These are phyloP conservation scores for Entelexis sorbosivorans DNA, from an alignment of 1,139 yeast genomes.

Conservation along the genomic window DNA sequence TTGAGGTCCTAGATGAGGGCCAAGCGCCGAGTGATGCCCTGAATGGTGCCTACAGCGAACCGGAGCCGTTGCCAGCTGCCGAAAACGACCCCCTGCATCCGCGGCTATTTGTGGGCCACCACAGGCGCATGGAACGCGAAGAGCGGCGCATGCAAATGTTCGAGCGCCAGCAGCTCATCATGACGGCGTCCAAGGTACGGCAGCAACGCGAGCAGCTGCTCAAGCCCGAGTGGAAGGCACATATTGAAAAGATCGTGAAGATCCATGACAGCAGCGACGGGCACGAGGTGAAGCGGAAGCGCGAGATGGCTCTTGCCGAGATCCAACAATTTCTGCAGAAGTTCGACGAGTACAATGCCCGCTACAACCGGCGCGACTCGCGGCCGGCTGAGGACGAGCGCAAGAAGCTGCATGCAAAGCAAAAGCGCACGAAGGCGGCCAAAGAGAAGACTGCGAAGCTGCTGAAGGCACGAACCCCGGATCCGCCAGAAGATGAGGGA, in stretches of 20 bases:
- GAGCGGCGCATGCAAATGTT: slow-evolving; percentile 52
- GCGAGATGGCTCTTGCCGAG: slow-evolving; percentile 42
- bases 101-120: slow-evolving; percentile 40
- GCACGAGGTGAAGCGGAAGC: slow-evolving; percentile 43
- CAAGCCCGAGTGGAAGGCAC: slow-evolving; percentile 47
- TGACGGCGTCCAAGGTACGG: slow-evolving; percentile 44
- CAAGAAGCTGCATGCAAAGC: slow-evolving; percentile 1
- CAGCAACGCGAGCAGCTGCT: slow-evolving; percentile 38
- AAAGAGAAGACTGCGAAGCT: neutral
- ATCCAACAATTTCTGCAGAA: slow-evolving; percentile 37
- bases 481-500: neutral
- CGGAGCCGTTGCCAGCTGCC: neutral
- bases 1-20: neutral
- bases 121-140: slow-evolving; percentile 52
- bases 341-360: slow-evolving; percentile 18
- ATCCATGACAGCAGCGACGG: slow-evolving; percentile 39
- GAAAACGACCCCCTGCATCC: slow-evolving; percentile 40
- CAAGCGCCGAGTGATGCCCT: neutral
- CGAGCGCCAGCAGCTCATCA: slow-evolving; percentile 42
- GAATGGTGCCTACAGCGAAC: neutral
- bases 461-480: neutral
- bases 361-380: slow-evolving; percentile 13
- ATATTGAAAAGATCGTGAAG: slow-evolving; percentile 44
- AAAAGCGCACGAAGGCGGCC: neutral
- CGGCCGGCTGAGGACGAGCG: slow-evolving; percentile 1